Conservation (phyloP, 441 rosid species). For the Euphorbia schlechtendalii region DNA sequence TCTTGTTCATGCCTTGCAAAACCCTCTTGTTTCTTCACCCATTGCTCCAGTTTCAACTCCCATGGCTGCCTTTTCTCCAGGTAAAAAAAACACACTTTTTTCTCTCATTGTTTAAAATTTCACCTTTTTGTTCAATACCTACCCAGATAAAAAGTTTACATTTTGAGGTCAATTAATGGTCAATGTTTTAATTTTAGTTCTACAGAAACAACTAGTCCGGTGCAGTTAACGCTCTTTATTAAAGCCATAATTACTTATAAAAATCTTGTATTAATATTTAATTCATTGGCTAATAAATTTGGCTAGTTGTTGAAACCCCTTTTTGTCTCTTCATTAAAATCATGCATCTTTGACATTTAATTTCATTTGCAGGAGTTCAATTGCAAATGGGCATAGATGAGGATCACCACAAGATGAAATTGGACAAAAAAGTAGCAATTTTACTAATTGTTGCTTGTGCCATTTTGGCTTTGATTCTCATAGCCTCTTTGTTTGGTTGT, state of each 20-base stretch:
- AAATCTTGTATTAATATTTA: too few relatives aligned
- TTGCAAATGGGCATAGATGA: constrained; percentile 32
- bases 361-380: constrained; percentile 36
- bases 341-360: not conserved
- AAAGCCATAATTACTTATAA: not conserved
- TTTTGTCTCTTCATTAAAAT: constrained; percentile 1
- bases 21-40: constrained; percentile 24
- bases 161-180: constrained; percentile 6
- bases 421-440: constrained; percentile 39
- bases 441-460: constrained; percentile 49
- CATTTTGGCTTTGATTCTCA: constrained; percentile 38
- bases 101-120: not conserved
- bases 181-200: not conserved
- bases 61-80: constrained; percentile 63
- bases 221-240: constrained; percentile 22
- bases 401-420: constrained; percentile 36
- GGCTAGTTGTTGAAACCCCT: not conserved
- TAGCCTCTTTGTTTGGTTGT: constrained; percentile 35
- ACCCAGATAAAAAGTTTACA: not conserved
- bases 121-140: not conserved
- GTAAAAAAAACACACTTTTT: constrained; percentile 22
- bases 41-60: constrained; percentile 43
- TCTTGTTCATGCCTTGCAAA: constrained; percentile 18
- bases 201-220: constrained; percentile 12
- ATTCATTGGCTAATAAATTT: not conserved